Conservation (phyloP, 495 filamentous ascomycete species). For the Penicillium cataractarum region DNA sequence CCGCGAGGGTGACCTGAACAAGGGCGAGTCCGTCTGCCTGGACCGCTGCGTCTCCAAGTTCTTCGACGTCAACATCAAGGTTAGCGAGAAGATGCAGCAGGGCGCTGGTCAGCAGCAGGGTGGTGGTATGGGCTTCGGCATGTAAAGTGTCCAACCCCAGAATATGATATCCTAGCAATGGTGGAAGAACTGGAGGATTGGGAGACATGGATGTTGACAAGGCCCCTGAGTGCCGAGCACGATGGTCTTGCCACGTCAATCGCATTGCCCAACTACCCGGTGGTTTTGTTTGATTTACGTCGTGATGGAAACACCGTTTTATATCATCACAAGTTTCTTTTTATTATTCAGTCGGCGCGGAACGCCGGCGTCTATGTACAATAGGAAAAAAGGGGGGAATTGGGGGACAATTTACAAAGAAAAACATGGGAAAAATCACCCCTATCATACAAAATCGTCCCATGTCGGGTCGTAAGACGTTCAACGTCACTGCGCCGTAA, state of each 20-base stretch:
- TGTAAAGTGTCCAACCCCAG: conserved; percentile 40
- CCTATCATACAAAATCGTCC: conserved; percentile 25
- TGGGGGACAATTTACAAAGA: conserved; percentile 7
- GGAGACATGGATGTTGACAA: too few species aligned
- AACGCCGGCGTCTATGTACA: conserved; percentile 36
- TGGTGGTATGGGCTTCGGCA: conserved; percentile 53
- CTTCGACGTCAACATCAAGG: conserved; percentile 97
- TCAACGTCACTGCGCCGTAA: conserved; percentile 22
- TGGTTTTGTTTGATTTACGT: conserved; percentile 10
- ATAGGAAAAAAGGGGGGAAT: conserved; percentile 27
- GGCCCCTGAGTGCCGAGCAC: too few species aligned
- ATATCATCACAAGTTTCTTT: conserved; percentile 30
- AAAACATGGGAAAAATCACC: conserved; percentile 1
- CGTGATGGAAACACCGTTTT: conserved; percentile 22
- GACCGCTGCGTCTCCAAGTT: conserved; percentile 97
- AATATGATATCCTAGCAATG: background rate
- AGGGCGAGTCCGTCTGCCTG: conserved; percentile 96
- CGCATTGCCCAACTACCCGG: background rate
- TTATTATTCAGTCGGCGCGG: conserved; percentile 11
- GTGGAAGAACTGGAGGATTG: background rate
- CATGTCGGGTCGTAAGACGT: background rate
- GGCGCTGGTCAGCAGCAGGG: conserved; percentile 57
- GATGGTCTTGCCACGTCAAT: too few species aligned
- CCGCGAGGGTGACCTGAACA: conserved; percentile 93
- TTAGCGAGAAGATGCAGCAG: conserved; percentile 79